phyloP scores from a whole-genome alignment of 2,329 filamentous ascomycete species.

The Hymenoscyphus repandus region DNA sequence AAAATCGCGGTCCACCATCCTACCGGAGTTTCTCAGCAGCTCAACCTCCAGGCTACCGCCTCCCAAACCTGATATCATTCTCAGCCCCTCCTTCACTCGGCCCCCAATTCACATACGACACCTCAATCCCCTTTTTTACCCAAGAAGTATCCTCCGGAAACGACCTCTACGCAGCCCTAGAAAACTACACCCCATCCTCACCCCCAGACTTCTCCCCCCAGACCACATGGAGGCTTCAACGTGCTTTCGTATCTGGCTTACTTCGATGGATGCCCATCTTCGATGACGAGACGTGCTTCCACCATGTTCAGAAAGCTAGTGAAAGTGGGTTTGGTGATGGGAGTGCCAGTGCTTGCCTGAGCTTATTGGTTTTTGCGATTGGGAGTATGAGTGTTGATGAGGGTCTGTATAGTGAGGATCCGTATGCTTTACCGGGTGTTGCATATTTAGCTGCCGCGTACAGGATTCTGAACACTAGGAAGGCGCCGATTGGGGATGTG shows the following conservation, averaged over 20 bases:
- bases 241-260: not conserved
- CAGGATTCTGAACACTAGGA: not conserved
- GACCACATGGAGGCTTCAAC: not conserved
- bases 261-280: slow-evolving; percentile 1
- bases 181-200: not conserved
- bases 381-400: no score
- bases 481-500: not conserved
- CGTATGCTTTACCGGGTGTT: no score
- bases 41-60: not conserved
- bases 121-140: not conserved
- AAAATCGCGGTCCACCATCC: not conserved
- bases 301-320: not conserved
- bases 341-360: not conserved
- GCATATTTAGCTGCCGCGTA: not conserved
- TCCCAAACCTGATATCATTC: not conserved
- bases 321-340: not conserved
- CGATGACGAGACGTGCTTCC: not conserved
- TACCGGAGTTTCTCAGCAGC: not conserved
- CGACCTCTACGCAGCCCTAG: not conserved
- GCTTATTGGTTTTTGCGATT: no score
- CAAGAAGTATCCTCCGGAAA: not conserved
- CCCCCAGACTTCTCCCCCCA: not conserved
- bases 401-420: no score
- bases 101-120: not conserved
- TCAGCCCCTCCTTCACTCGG: not conserved